Conservation (phyloP, 2,329 filamentous ascomycete genomes). For the Rutstroemia sp. region DNA sequence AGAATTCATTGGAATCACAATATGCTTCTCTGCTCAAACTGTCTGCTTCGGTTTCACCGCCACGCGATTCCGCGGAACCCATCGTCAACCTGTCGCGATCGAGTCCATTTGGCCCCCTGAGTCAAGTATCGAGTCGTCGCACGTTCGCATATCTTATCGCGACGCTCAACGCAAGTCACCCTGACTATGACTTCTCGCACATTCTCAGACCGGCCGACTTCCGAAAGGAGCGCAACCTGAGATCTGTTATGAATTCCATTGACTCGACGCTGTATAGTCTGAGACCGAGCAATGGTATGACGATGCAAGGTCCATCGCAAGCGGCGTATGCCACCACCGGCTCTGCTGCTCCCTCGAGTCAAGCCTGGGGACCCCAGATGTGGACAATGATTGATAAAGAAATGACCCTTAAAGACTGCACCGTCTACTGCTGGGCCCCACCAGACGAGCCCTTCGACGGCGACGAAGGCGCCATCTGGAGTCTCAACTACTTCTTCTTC, state of each 20-base stretch:
- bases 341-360: conserved; percentile 38
- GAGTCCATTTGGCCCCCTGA: conserved; percentile 86
- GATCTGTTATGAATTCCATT: conserved; percentile 76
- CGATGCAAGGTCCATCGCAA: conserved; percentile 31
- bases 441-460: conserved; percentile 86
- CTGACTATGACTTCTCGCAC: conserved; percentile 95
- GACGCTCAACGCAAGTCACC: conserved; percentile 90
- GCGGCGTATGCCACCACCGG: conserved; percentile 32
- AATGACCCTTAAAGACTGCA: conserved; percentile 85
- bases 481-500: conserved; percentile 95
- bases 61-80: conserved; percentile 62
- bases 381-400: conserved; percentile 92
- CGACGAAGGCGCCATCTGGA: conserved; percentile 91
- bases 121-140: conserved; percentile 78
- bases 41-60: conserved; percentile 80
- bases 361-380: conserved; percentile 80
- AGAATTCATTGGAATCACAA: conserved; percentile 82
- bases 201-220: conserved; percentile 86
- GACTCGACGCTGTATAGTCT: conserved; percentile 85
- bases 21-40: conserved; percentile 83
- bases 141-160: conserved; percentile 96
- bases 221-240: conserved; percentile 71
- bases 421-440: conserved; percentile 82
- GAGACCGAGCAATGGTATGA: conserved; percentile 51
- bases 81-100: conserved; percentile 71